These are phyloP conservation scores for Zalaria obscura DNA, from an alignment of 2,329 filamentous ascomycete genomes.

Conservation along the genomic window DNA sequence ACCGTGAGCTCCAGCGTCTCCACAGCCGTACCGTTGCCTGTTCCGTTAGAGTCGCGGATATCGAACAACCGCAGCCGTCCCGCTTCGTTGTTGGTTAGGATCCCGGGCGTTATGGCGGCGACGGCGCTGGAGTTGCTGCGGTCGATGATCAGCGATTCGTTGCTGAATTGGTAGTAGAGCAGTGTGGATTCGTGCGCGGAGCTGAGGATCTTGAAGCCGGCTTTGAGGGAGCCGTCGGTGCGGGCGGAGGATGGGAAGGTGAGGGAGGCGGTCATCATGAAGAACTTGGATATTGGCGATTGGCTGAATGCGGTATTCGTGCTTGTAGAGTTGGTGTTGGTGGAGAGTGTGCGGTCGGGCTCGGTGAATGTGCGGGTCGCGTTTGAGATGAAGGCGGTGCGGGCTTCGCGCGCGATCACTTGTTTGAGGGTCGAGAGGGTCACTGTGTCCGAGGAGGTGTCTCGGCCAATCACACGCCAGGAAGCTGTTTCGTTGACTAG, in stretches of 20 bases:
- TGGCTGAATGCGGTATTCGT: conserved; percentile 9
- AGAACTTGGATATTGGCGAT: conserved; percentile 23
- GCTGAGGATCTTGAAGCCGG: conserved; percentile 27
- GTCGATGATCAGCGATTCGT: conserved; percentile 28
- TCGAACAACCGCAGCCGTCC: conserved; percentile 28
- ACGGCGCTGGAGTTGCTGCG: conserved; percentile 27
- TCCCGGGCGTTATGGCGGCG: conserved; percentile 23
- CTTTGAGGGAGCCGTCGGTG: conserved; percentile 18
- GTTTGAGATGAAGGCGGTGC: conserved; percentile 17
- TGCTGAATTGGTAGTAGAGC: conserved; percentile 32
- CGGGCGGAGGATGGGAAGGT: conserved; percentile 23
- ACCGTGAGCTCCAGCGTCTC: too few relatives aligned
- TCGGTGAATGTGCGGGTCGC: conserved; percentile 10
- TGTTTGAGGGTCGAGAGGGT: conserved; percentile 25
- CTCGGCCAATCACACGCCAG: conserved; percentile 21
- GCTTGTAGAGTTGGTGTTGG: conserved; percentile 2
- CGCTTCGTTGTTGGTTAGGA: conserved; percentile 22
- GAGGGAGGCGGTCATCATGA: conserved; percentile 22
- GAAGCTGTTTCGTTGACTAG: conserved; percentile 24
- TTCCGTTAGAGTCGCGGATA: conserved; percentile 7
- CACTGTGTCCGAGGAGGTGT: conserved; percentile 18
- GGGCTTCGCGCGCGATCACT: conserved; percentile 23
- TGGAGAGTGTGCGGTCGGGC: conserved; percentile 2
- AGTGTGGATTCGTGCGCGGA: conserved; percentile 26
- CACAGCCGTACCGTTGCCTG: too few relatives aligned